Evolutionary conservation across 225 moss, liverwort and hornwort genomes (phyloP).

Genomic region (Asterella californica): DNA sequence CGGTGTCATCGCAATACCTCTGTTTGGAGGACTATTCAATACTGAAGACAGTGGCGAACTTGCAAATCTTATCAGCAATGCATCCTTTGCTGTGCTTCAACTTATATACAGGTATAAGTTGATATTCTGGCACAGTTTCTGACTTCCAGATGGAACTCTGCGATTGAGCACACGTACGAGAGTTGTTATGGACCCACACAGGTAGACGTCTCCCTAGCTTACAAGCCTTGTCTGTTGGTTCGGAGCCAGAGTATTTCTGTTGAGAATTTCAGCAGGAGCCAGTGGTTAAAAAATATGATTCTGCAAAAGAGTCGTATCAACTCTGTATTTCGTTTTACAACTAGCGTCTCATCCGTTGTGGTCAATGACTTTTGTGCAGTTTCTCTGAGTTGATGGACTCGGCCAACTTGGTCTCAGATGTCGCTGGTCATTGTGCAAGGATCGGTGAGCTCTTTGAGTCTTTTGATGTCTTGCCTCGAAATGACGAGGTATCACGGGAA

Average conservation of each 20-base stretch:
- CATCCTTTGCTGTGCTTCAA: constrained; percentile 42
- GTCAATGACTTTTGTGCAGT: constrained; percentile 20
- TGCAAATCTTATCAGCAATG: constrained; percentile 42
- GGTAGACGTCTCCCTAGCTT: neutral
- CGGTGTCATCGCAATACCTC: constrained; percentile 38
- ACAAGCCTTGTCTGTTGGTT: neutral
- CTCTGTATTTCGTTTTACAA: too few relatives aligned
- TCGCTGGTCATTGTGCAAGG: constrained; percentile 34
- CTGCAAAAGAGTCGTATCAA: too few relatives aligned
- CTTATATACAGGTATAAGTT: constrained; percentile 35
- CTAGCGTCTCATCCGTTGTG: neutral
- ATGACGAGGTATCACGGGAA: neutral
- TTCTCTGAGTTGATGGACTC: constrained; percentile 36
- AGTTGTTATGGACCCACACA: neutral
- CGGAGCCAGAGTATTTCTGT: neutral
- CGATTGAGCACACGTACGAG: too few relatives aligned
- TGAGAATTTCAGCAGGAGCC: neutral
- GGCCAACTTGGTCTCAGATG: constrained; percentile 36
- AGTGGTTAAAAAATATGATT: too few relatives aligned
- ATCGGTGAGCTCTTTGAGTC: constrained; percentile 33
- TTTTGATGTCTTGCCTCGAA: constrained; percentile 20
- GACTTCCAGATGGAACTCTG: neutral
- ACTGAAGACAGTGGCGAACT: constrained; percentile 36
- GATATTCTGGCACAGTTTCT: too few relatives aligned
- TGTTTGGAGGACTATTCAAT: constrained; percentile 35